These are phyloP conservation scores for Kluyveromyces aestuarii DNA, from an alignment of 805 yeast genomes.

Conservation along the genomic window DNA sequence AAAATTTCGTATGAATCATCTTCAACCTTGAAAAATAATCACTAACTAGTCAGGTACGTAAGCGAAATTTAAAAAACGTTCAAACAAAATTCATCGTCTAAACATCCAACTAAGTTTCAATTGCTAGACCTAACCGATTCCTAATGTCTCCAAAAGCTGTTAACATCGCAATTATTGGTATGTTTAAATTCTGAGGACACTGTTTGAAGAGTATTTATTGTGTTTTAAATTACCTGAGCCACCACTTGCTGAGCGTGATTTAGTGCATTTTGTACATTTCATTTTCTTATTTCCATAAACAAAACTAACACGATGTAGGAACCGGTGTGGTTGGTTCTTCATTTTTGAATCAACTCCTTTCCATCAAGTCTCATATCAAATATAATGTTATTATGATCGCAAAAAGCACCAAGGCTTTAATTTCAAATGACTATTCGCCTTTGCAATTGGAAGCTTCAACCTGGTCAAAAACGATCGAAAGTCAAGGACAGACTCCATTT, in stretches of 20 bases:
- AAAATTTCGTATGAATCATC: too few species aligned
- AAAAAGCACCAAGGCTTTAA: slow-evolving; percentile 59
- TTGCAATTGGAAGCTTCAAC: slow-evolving; percentile 42
- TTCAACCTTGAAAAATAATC: too few species aligned
- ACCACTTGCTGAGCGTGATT: too few species aligned
- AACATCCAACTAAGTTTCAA: neutral
- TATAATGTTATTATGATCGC: slow-evolving; percentile 79
- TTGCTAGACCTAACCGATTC: neutral
- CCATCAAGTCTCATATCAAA: slow-evolving; percentile 48
- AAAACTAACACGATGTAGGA: slow-evolving; percentile 30
- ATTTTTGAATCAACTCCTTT: slow-evolving; percentile 70
- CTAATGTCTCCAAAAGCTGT: slow-evolving; percentile 41
- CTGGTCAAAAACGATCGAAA: slow-evolving; percentile 44
- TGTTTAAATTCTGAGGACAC: slow-evolving; percentile 7
- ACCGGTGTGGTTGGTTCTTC: slow-evolving; percentile 96
- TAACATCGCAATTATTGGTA: slow-evolving; percentile 64
- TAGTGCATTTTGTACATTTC: neutral
- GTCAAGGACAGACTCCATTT: slow-evolving; percentile 39
- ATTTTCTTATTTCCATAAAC: too few species aligned
- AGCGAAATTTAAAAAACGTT: too few species aligned
- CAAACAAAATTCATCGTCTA: too few species aligned
- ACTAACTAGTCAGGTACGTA: too few species aligned
- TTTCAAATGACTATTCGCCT: slow-evolving; percentile 62
- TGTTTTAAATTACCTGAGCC: too few species aligned
- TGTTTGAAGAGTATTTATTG: too few species aligned